Evolutionary conservation across 805 yeast species (phyloP), one percentile per base, ranked within the genome.

Genomic region (Schwanniomyces vanrijiae): DNA sequence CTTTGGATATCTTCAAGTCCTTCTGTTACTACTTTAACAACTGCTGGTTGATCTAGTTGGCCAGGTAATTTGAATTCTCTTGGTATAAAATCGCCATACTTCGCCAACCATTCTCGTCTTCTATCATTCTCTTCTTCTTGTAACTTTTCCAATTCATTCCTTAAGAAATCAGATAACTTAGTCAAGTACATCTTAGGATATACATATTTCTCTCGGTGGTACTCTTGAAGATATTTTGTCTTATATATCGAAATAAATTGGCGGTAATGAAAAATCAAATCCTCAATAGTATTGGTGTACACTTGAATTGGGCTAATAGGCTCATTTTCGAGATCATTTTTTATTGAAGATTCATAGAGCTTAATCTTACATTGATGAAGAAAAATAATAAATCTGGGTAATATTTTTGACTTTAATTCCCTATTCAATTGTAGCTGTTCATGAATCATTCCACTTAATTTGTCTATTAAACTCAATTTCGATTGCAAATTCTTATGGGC

Each of bases 71-170:
- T 53, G 50, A 73, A 69, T 42, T 68, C 71, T 43, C 59, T 62
- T 4, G 77, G 77, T 11, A 73, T 70, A 45, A 63, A 73, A 35
- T 64, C 67, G 9, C 76, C 77, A 47, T 69, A 71, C 39, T 65
- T 62, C 9, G 55, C 56, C 16, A 70, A 51, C 77, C 77, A 73
- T 24, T 52, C 54, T 33, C 54, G 60, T 28, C 77, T 54, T 46
- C 75, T 52, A 29, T 60, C 64, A 9, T 51, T 50, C 51, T 73
- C 77, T 39, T 65, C 64, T 20, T 57, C 54, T 45, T 71, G 75
- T 16, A 72, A 45, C 33, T 47, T 50, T 33, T 56, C 47, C 18
- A 73, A 50, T 22, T 64, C 68, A 13, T 66, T 67, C 46, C 65
- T 66, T 21, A 73, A 54, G 45, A 68, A 69, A n/a, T 61, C 55